Percentiles rank a stretch among this genome's conserved stretches.
phyloP scores from a whole-genome alignment of 805 yeast species.

The Phaffomyces thermotolerans region DNA sequence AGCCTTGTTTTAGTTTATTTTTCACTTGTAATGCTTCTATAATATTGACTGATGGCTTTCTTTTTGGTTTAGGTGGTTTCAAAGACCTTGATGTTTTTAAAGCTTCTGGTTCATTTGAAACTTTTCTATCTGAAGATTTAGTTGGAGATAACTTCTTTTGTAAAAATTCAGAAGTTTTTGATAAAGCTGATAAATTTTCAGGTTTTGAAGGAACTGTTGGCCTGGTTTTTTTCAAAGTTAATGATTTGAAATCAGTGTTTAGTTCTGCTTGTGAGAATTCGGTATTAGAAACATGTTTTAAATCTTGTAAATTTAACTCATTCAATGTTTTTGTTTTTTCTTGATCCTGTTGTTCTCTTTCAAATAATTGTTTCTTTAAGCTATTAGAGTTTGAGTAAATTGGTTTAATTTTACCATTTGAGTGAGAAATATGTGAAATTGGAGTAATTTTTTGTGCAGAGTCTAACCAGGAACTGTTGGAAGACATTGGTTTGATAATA shows the following conservation, averaged over 20 bases:
- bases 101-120: conserved; percentile 10
- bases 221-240: conserved; percentile 17
- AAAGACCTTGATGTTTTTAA: conserved; percentile 6
- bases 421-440: conserved; percentile 21
- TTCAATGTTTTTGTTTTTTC: conserved; percentile 5
- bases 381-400: conserved; percentile 27
- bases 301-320: conserved; percentile 11
- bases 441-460: conserved; percentile 12
- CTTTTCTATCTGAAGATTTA: neutral
- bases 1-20: conserved; percentile 6
- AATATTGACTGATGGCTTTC: conserved; percentile 13
- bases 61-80: conserved; percentile 18
- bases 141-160: conserved; percentile 2
- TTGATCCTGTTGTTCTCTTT: conserved; percentile 7
- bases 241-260: conserved; percentile 5
- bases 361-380: neutral
- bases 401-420: conserved; percentile 4
- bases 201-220: conserved; percentile 10
- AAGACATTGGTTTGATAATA: neutral
- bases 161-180: conserved; percentile 4
- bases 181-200: neutral
- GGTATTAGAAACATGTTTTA: conserved; percentile 8
- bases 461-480: conserved; percentile 16
- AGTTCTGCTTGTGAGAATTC: neutral
- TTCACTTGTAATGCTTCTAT: conserved; percentile 19